Percentiles rank a stretch among this genome's conserved stretches.
Conservation (phyloP, 169 alveolate genomes). For the Perkinsus chesapeaki region DNA sequence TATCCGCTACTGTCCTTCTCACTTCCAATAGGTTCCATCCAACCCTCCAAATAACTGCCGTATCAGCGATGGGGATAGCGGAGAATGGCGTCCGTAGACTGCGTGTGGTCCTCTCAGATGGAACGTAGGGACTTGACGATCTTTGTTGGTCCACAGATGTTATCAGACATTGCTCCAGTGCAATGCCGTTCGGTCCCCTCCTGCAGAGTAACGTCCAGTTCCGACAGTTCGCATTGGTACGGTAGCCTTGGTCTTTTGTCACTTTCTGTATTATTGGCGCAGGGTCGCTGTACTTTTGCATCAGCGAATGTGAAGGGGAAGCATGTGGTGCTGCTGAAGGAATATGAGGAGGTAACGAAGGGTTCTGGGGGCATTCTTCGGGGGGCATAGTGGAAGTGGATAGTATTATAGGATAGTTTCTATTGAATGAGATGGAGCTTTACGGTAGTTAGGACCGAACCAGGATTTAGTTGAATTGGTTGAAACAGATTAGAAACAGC, state of each 20-base stretch:
- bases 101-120: neutral
- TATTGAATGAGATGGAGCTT: too few species aligned
- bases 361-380: too few species aligned
- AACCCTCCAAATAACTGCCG: neutral
- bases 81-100: neutral
- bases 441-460: too few species aligned
- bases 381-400: too few species aligned
- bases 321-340: neutral
- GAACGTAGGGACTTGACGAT: neutral
- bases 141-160: neutral
- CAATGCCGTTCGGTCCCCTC: neutral
- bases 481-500: too few species aligned
- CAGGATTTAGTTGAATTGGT: too few species aligned
- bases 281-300: neutral
- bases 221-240: neutral
- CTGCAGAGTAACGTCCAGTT: neutral
- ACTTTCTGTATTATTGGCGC: too few species aligned
- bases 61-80: neutral
- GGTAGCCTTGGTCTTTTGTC: too few species aligned
- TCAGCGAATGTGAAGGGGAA: neutral
- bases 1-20: too few species aligned
- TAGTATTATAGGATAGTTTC: too few species aligned
- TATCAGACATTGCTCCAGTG: neutral
- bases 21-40: neutral
- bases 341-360: neutral